These are phyloP conservation scores for Venturia oleaginea DNA, from an alignment of 2,329 filamentous ascomycete species.

Conservation along the genomic window DNA sequence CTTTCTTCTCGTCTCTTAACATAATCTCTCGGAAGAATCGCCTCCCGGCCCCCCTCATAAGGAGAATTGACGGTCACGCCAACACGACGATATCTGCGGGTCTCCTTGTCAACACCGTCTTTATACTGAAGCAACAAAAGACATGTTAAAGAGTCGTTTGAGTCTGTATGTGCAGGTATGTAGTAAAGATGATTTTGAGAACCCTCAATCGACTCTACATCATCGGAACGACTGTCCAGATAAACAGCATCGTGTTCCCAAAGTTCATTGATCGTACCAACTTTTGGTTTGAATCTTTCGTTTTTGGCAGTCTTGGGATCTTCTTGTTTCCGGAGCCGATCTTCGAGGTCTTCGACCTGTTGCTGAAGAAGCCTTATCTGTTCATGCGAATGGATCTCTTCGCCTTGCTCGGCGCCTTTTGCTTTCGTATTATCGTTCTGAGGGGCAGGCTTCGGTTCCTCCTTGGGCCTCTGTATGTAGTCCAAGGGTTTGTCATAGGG, in stretches of 20 bases:
- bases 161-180: conserved; percentile 1
- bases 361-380: too few relatives aligned
- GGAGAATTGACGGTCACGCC: not conserved
- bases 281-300: too few relatives aligned
- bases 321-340: too few relatives aligned
- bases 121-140: not conserved
- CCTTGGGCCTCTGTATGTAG: too few relatives aligned
- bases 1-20: too few relatives aligned
- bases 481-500: too few relatives aligned
- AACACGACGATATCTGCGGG: not conserved
- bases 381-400: too few relatives aligned
- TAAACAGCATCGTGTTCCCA: not conserved
- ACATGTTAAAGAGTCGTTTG: not conserved
- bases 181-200: not conserved
- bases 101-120: not conserved
- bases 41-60: not conserved
- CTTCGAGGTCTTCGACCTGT: too few relatives aligned
- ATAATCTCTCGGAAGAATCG: not conserved
- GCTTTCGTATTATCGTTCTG: too few relatives aligned
- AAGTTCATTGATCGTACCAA: not conserved
- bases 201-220: not conserved
- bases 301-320: too few relatives aligned
- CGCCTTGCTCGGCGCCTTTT: too few relatives aligned
- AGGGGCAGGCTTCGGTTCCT: too few relatives aligned
- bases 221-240: conserved; percentile 8